phyloP scores from a whole-genome alignment of 345 rosid genomes.

The Populus deltoides region DNA sequence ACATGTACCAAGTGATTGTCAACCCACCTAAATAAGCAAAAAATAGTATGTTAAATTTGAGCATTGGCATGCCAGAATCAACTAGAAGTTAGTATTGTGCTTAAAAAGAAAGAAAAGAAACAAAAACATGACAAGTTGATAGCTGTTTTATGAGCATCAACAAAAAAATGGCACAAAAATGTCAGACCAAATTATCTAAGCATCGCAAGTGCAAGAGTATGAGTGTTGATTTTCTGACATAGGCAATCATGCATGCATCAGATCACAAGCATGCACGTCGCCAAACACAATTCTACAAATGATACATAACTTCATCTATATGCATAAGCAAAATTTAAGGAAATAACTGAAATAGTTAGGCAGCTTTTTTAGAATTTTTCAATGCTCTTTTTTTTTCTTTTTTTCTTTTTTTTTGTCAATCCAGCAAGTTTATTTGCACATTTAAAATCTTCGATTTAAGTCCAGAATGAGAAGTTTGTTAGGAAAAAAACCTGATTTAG shows the following conservation, averaged over 20 bases:
- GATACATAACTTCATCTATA: neutral
- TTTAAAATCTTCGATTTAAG: neutral
- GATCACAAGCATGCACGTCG: neutral
- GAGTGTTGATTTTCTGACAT: neutral
- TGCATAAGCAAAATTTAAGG: neutral
- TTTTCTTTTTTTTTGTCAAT: neutral
- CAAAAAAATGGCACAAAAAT: neutral
- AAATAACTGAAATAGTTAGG: neutral
- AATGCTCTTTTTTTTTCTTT: neutral
- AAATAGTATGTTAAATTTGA: neutral
- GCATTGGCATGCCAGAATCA: neutral
- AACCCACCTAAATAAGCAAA: slow-evolving; percentile 65
- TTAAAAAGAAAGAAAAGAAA: neutral
- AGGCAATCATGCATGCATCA: neutral
- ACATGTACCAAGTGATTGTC: slow-evolving; percentile 89
- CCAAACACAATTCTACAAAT: neutral
- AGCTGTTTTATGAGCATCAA: neutral
- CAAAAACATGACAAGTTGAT: neutral
- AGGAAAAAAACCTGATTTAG: neutral
- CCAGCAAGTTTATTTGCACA: neutral
- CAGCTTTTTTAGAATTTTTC: neutral
- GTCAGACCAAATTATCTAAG: neutral
- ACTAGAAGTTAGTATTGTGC: neutral
- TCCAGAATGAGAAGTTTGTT: neutral
- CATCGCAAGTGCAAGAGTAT: neutral